Base-by-base conservation (phyloP, 1,284 basidiomycete genomes). In the Ganoderma lingzhi region DNA sequence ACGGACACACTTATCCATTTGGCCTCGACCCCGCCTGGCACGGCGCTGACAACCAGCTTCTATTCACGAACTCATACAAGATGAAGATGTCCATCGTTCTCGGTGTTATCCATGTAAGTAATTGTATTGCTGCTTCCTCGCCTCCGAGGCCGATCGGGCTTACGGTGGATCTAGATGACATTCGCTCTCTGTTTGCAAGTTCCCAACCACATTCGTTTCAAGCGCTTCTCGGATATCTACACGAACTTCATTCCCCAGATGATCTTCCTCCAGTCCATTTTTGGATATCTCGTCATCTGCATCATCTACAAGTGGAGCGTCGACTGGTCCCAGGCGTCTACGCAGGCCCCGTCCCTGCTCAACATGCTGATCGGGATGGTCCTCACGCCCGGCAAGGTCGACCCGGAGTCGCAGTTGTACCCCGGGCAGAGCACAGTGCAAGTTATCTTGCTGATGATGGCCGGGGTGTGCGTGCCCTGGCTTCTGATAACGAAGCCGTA, bases 61-160 rank as follows among this genome's bases (percentile, higher is more conserved):
- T 99, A 67, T 99, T 99, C 81, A 95, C 94, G 72, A 99, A 99
- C 82, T 99, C 97, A 67, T 97, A 98, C 87, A 99, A 99, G 91
- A 99, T 99, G 98, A 99, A 99, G 86, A 97, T 99, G 96, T 96
- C 96, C 19, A 93, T 99, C 79, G 91, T 99, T 66, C 84, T 99
- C 69, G 98, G 98, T 82, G 97, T 99, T 74, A 93, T 95, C 74
- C 98, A 99, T 81, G 96, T 97, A 82, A 58, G 63, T 19, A n/a
- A 10, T 8, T 71, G 93, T 85, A 35, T 60, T 70, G 70, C 56
- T 19, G 28, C 65, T 63, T 62, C 23, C 65, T 19, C 35, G 41
- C 45, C 64, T 53, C 64, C 71, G 70, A 66, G 70, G 73, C 61
- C 67, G 51, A 77, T 71, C 66, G 66, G 53, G 62, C 66, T 66